These are phyloP conservation scores for Cotoneaster glaucophyllus DNA, from an alignment of 306 rosid species.

Conservation along the genomic window DNA sequence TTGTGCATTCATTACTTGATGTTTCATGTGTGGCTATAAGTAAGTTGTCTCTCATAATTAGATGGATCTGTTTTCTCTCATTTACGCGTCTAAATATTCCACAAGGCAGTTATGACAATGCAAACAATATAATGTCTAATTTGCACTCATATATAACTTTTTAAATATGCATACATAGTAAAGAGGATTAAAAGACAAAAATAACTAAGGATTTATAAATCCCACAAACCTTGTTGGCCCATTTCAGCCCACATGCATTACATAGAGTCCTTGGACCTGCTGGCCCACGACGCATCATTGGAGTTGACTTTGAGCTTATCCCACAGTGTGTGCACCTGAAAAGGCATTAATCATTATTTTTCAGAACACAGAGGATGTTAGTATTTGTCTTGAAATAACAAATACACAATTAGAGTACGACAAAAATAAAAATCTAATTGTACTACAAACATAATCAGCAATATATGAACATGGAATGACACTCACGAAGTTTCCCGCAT, in stretches of 20 bases:
- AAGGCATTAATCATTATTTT: background rate
- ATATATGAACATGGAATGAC: background rate
- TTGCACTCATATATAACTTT: background rate
- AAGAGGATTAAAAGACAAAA: background rate
- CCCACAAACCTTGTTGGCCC: conserved; percentile 50
- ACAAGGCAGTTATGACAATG: background rate
- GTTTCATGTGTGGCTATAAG: background rate
- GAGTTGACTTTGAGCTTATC: conserved; percentile 45
- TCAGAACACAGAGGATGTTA: background rate
- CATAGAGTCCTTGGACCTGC: conserved; percentile 48
- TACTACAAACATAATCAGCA: background rate
- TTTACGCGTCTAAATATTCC: background rate
- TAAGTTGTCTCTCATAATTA: background rate
- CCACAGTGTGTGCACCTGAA: conserved; percentile 51
- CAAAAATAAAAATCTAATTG: background rate
- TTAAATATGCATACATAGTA: background rate
- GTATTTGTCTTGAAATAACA: background rate
- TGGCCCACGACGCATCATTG: conserved; percentile 62
- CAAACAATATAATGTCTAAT: background rate
- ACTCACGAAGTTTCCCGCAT: conserved; percentile 44
- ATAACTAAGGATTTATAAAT: background rate
- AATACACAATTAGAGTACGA: background rate
- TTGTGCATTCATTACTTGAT: background rate
- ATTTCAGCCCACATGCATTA: conserved; percentile 53
- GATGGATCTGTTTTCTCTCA: background rate